These are phyloP conservation scores for Gypsophila paniculata DNA, from an alignment of 179 eudicot genomes.

Conservation along the genomic window DNA sequence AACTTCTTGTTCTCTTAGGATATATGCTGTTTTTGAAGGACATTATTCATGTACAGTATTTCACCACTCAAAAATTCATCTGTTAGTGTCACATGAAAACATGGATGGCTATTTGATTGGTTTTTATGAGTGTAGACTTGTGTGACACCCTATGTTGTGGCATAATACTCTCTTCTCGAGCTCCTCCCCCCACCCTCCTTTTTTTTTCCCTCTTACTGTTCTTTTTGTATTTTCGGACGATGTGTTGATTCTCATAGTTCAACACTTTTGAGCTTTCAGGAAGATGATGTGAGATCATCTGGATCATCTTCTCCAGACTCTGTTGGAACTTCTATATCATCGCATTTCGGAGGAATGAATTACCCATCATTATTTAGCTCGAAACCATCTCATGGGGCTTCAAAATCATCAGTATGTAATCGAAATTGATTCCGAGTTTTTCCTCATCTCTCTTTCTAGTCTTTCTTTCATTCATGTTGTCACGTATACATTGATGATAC, in stretches of 20 bases:
- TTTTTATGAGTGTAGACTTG: neutral
- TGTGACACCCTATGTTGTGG: neutral
- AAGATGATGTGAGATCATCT: conserved; percentile 83
- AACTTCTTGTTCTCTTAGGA: neutral
- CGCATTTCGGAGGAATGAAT: conserved; percentile 98
- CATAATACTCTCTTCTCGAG: neutral
- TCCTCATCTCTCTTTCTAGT: neutral
- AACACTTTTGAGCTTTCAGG: conserved; percentile 42
- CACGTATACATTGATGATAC: neutral
- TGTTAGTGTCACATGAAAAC: neutral
- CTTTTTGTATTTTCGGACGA: neutral
- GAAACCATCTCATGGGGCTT: conserved; percentile 67
- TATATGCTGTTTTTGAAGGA: neutral
- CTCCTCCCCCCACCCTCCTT: neutral
- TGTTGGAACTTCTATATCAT: conserved; percentile 92
- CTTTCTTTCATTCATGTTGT: neutral
- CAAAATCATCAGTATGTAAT: conserved; percentile 58
- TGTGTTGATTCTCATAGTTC: neutral
- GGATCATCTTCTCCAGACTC: conserved; percentile 97
- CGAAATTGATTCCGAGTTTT: neutral
- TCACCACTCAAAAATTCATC: neutral
- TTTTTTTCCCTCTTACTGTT: neutral
- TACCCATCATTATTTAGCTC: conserved; percentile 95
- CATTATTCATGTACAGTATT: neutral
- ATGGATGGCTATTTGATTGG: neutral